phyloP scores from a whole-genome alignment of 345 rosid genomes.

The Citrus maxima region DNA sequence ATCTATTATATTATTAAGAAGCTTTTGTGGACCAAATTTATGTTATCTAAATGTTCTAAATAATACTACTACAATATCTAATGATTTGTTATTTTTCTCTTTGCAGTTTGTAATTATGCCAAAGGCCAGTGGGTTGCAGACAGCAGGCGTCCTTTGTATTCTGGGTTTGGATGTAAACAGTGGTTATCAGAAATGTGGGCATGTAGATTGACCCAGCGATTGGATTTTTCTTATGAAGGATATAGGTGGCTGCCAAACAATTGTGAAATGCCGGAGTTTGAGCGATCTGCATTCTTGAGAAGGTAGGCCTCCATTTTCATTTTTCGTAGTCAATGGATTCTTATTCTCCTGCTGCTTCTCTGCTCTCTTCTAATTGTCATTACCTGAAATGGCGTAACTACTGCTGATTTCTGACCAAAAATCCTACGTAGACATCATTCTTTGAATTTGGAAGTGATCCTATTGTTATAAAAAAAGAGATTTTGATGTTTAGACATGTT shows the following conservation, averaged over 20 bases:
- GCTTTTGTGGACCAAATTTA: not conserved
- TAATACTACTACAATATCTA: not conserved
- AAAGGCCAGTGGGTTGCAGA: slow-evolving; percentile 68
- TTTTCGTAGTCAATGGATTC: not conserved
- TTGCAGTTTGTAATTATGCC: slow-evolving; percentile 63
- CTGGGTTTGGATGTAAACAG: slow-evolving; percentile 57
- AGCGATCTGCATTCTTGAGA: slow-evolving; percentile 52
- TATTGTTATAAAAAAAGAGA: not conserved
- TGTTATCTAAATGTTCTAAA: not conserved
- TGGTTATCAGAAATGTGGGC: slow-evolving; percentile 85
- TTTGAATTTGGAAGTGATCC: not conserved
- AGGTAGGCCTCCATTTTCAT: slow-evolving; percentile 32
- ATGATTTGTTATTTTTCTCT: slow-evolving; percentile 3
- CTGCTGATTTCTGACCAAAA: not conserved
- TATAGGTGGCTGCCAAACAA: slow-evolving; percentile 76
- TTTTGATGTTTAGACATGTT: not conserved
- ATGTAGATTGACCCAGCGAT: slow-evolving; percentile 53
- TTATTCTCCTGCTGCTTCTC: not conserved
- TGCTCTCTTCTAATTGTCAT: not conserved
- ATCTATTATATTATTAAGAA: slow-evolving; percentile 1
- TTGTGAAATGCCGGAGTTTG: slow-evolving; percentile 67
- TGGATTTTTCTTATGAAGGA: slow-evolving; percentile 70
- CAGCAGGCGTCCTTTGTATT: slow-evolving; percentile 52
- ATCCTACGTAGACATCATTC: not conserved
- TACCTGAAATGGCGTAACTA: not conserved